Evolutionary conservation across 495 filamentous ascomycete species (phyloP), one percentile per base, ranked within the genome.

Genomic region (Hypoxylon crocopeplum): DNA sequence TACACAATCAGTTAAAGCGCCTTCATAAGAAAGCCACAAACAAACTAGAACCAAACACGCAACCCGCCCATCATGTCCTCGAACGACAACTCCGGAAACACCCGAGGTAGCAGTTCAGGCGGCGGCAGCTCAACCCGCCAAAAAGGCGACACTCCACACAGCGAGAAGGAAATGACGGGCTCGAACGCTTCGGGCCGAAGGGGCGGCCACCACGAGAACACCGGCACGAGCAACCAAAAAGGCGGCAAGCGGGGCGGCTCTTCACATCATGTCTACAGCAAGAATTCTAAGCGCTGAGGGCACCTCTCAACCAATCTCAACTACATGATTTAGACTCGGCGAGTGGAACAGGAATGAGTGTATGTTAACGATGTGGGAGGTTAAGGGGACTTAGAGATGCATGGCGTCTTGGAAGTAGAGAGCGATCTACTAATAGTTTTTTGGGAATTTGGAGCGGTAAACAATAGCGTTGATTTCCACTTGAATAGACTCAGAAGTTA

Each of bases 141-240:
- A 15, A 11, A 17, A 19, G n/a, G 29, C 13, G 32, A 46, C 5
- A 24, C 6, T 1, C 22, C 13, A 15, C 32, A 7, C 0, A 13
- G 17, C 11, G 41, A 47, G 25, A 56, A 56, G 36, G 53, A 56
- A 27, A 19, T 17, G 25, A 48, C 33, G 7, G 53, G 53, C 13
- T 56, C 53, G 12, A 48, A 56, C 13, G 53, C 53, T 2, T 56
- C 53, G n/a, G 44, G 53, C 19, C 22, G 36, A 12, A 34, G 53
- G 1, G 53, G 53, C 15, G 53, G 53, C n/a, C 53, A 56, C 36
- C 53, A 56, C 34, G 38, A 62, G 15, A 53, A 27, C 25, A 24
- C 32, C 25, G 44, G 58, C 12, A 56, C 50, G 2, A 17, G 45
- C 44, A 49, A 62, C 15, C 13, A 27, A 22, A 39, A 62, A 44